Percentiles rank a stretch among this genome's conserved stretches.
These are phyloP conservation scores for Chenopodium suecicum DNA, from an alignment of 148 eudicot species.

Conservation along the genomic window DNA sequence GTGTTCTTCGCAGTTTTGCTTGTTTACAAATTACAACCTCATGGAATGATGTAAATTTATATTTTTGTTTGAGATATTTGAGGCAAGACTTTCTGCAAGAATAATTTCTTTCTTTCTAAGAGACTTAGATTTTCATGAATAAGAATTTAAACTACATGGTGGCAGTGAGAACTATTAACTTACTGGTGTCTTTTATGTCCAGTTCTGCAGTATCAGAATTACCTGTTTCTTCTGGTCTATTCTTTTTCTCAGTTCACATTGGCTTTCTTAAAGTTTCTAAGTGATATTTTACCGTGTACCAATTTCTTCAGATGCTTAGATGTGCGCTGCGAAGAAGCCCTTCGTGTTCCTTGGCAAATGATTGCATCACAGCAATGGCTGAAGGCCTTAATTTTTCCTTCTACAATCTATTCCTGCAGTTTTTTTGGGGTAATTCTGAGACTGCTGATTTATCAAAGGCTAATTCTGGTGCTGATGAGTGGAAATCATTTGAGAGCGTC, in stretches of 20 bases:
- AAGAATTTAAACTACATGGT: neutral
- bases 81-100: neutral
- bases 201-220: neutral
- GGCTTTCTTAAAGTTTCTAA: neutral
- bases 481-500: conserved; percentile 66
- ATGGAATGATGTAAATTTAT: neutral
- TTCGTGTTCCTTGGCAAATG: conserved; percentile 78
- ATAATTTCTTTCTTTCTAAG: neutral
- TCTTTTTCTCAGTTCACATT: conserved; percentile 1
- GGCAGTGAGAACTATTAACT: neutral
- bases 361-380: conserved; percentile 81
- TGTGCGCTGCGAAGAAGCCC: conserved; percentile 79
- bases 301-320: conserved; percentile 61
- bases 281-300: conserved; percentile 6
- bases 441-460: conserved; percentile 43
- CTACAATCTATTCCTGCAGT: conserved; percentile 64
- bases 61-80: neutral
- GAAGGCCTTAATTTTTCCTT: conserved; percentile 66
- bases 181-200: conserved; percentile 2
- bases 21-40: neutral
- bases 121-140: neutral
- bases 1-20: neutral
- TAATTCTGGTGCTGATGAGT: conserved; percentile 63
- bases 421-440: conserved; percentile 75
- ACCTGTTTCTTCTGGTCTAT: neutral